phyloP scores from a whole-genome alignment of 306 rosid genomes.

The Cucumis melo region DNA sequence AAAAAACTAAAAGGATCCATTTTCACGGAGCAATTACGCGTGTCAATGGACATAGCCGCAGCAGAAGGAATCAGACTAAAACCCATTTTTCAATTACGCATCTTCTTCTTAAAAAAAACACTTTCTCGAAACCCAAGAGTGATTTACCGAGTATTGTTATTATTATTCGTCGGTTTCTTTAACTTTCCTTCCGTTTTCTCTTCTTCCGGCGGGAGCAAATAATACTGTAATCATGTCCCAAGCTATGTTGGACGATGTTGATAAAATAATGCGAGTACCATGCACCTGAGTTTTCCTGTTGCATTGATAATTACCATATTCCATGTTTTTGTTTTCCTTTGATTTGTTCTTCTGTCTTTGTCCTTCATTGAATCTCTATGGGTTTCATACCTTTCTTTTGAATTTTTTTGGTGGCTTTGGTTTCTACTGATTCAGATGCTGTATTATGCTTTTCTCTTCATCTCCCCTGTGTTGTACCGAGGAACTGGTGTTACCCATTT shows the following conservation, averaged over 20 bases:
- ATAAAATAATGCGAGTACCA: conserved; percentile 27
- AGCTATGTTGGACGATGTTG: conserved; percentile 34
- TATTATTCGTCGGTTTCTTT: not conserved
- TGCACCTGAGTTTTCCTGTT: not conserved
- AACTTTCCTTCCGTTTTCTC: not conserved
- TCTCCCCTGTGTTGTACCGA: not conserved
- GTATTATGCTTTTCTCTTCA: not conserved
- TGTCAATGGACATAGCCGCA: not conserved
- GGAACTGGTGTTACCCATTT: not conserved
- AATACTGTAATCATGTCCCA: conserved; percentile 32
- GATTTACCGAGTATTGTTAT: not conserved
- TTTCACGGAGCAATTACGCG: not conserved
- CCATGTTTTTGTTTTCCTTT: not conserved
- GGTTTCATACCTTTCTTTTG: not conserved
- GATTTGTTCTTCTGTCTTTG: not conserved
- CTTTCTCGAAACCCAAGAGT: not conserved
- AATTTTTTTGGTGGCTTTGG: not conserved
- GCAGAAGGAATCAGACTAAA: not conserved
- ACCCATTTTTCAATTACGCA: not conserved
- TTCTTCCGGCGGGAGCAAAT: not conserved
- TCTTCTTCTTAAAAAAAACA: not conserved
- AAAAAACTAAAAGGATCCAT: not conserved
- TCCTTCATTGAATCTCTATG: not conserved
- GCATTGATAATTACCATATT: not conserved
- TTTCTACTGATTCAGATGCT: not conserved